Evolutionary conservation across 2,329 filamentous ascomycete genomes (phyloP), one percentile per base, ranked within the genome.

Genomic region (Biscogniauxia sp.): DNA sequence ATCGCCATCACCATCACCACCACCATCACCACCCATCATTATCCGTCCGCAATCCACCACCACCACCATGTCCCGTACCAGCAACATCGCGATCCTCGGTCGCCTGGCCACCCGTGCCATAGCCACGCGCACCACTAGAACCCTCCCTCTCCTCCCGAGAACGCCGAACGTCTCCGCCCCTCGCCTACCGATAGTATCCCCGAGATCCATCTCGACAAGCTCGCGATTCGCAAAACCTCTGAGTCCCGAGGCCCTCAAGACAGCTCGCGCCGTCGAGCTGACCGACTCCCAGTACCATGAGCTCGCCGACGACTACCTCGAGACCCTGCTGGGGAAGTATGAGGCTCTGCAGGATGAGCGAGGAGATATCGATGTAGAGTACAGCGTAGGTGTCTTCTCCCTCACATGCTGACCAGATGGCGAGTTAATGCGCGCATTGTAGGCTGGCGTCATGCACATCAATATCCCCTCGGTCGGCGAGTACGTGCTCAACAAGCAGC

Each of bases 401-500:
- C 23, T 23, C 15, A 15, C 15, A 37, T 7, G 32, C 13, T 54
- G 32, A 25, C 54, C 20, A 19, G 8, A 7, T 37, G 17, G 37
- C 25, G 20, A n/a, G 9, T 56, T 53, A 20, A 37, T 20, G 23
- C 23, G 5, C 23, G 5, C 5, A 23, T 23, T 25, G 53, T 69
- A 97, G 93, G 85, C 92, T 57, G 94, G 95, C 58, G 93, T 98
- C 59, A 83, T 98, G 68, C 93, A 88, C 64, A 82, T 98, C 70
- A 82, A 79, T 6, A 86, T 91, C 68, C 85, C 87, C 1, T 79
- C 82, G 13, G 80, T 86, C 55, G 93, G 93, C 64, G 94, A 87
- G 28, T 99, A 96, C 74, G 91, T 99, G 62, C 84, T 99, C 78
- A 99, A 99, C 85, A 99, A 99, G 78, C 95, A 99, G 76, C 95